These are phyloP conservation scores for Kurtzmaniella cleridarum DNA, from an alignment of 805 yeast species.

Conservation along the genomic window DNA sequence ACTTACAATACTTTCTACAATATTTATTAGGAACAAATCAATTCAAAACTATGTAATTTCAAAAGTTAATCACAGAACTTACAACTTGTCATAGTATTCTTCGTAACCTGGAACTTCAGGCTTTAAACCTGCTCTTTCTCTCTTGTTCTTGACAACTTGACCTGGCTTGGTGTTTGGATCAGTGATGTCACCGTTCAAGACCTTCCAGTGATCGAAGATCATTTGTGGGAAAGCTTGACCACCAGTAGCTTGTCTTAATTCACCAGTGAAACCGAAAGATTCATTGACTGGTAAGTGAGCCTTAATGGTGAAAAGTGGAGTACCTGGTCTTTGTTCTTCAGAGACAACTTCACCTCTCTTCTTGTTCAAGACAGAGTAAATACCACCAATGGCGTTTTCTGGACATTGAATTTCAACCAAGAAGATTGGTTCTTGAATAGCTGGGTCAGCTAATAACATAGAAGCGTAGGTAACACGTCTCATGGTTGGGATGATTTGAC, in stretches of 20 bases:
- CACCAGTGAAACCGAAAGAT: conserved; percentile 99
- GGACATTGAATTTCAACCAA: conserved; percentile 99
- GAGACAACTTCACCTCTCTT: conserved; percentile 99
- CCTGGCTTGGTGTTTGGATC: conserved; percentile 74
- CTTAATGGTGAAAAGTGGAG: conserved; percentile 99
- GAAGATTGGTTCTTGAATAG: conserved; percentile 98
- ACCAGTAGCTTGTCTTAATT: conserved; percentile 99
- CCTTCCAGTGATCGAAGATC: conserved; percentile 98
- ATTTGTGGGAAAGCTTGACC: conserved; percentile 99
- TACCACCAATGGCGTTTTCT: conserved; percentile 99
- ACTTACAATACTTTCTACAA: no score
- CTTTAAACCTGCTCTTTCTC: conserved; percentile 97
- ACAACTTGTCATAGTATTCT: conserved; percentile 95
- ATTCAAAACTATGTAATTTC: conserved; percentile 1
- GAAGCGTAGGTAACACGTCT: conserved; percentile 99
- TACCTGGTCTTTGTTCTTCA: conserved; percentile 99
- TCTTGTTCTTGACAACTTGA: conserved; percentile 52
- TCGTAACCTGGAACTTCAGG: conserved; percentile 98
- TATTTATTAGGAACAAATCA: conserved; percentile 3
- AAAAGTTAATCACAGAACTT: conserved; percentile 18
- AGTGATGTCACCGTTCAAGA: conserved; percentile 86
- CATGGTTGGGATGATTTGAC: conserved; percentile 99
- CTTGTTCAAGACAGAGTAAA: conserved; percentile 98
- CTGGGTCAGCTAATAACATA: conserved; percentile 96
- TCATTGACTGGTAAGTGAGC: conserved; percentile 99